Evolutionary conservation across 306 rosid species (phyloP).

Genomic region (Vigna trinervia): DNA sequence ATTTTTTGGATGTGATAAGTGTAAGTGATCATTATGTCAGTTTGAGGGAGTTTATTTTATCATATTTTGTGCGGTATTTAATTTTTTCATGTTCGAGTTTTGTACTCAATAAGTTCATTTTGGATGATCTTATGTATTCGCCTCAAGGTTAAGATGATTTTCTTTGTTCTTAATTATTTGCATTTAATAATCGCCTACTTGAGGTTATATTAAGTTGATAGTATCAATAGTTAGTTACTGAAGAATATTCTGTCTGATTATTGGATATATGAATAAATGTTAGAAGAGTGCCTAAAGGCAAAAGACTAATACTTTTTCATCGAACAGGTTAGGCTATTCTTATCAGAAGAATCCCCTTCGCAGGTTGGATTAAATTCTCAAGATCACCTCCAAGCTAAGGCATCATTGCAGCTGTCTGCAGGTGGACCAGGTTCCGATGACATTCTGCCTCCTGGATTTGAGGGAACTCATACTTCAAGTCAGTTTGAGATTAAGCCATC

Average conservation of each 20-base stretch:
- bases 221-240: constrained; percentile 18
- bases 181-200: constrained; percentile 22
- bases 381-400: constrained; percentile 91
- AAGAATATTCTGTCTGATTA: constrained; percentile 6
- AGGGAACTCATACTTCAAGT: constrained; percentile 67
- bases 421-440: constrained; percentile 73
- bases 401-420: constrained; percentile 64
- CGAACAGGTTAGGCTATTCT: constrained; percentile 74
- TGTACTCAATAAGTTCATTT: neutral
- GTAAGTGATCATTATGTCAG: constrained; percentile 7
- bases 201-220: constrained; percentile 10
- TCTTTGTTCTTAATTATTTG: constrained; percentile 20
- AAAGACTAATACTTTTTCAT: constrained; percentile 33
- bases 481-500: constrained; percentile 66
- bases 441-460: constrained; percentile 89
- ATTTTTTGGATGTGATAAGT: constrained; percentile 2
- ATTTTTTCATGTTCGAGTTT: constrained; percentile 9
- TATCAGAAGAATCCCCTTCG: constrained; percentile 83
- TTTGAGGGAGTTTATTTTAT: constrained; percentile 25
- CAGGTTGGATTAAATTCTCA: constrained; percentile 82
- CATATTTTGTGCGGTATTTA: constrained; percentile 6
- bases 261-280: constrained; percentile 13
- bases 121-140: neutral
- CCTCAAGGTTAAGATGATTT: neutral
- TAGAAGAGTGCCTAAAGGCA: constrained; percentile 20